These are phyloP conservation scores for Eucalyptus tenuipes DNA, from an alignment of 345 rosid genomes.

Conservation along the genomic window DNA sequence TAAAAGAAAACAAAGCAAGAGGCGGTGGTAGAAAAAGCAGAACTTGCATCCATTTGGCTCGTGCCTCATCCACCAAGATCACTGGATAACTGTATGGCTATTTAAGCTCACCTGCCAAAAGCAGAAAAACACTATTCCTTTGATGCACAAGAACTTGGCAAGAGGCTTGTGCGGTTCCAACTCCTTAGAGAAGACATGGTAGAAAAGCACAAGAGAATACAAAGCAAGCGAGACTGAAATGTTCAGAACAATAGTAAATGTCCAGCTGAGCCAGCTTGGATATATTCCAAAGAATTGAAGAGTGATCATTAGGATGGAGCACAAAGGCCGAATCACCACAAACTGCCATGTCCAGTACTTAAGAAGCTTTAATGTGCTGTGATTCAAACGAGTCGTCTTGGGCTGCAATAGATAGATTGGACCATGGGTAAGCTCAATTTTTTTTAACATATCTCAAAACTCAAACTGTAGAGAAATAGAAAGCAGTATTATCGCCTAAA, in stretches of 20 bases:
- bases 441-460: neutral
- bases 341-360: conserved; percentile 99
- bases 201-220: conserved; percentile 76
- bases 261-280: conserved; percentile 96
- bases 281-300: conserved; percentile 53
- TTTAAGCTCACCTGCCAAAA: conserved; percentile 82
- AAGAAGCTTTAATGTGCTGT: conserved; percentile 55
- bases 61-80: neutral
- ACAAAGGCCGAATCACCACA: conserved; percentile 71
- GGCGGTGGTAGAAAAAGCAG: neutral
- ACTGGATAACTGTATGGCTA: neutral
- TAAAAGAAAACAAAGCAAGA: neutral
- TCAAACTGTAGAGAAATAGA: neutral
- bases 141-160: conserved; percentile 92
- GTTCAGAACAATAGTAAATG: conserved; percentile 77
- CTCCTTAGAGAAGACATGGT: conserved; percentile 92
- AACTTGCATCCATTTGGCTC: neutral
- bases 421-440: neutral
- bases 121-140: conserved; percentile 96
- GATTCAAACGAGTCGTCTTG: conserved; percentile 56
- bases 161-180: conserved; percentile 87
- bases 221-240: conserved; percentile 82
- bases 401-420: conserved; percentile 39
- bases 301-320: conserved; percentile 78
- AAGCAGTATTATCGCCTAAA: neutral